Base-by-base conservation (phyloP, 306 rosid genomes). In the Malus fusca region DNA sequence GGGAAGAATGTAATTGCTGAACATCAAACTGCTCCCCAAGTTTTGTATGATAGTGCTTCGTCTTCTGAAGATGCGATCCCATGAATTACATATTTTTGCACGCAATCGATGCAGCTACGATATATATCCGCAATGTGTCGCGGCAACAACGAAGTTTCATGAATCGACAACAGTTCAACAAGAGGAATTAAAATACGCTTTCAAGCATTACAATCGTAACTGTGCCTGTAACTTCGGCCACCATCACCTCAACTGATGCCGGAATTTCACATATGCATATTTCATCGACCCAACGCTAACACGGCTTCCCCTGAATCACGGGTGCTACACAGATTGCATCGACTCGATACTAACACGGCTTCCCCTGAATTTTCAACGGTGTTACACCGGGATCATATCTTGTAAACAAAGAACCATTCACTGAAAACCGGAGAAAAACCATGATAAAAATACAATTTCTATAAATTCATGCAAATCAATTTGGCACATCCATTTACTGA, bases 401-500 rank as follows among this genome's bases (percentile, higher is more conserved):
- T 13, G 59, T 23, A 23, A 31, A 71, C 17, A 1, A 33, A 25
- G 68, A 40, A 58, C 4, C 40, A 7, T 63, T 23, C 14, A 11
- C 28, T 60, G 66, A 12, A 60, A 26, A 25, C 69, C 72, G 53
- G 22, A 71, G 72, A 11, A 18, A 61, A 63, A 21, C 43, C 4
- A 64, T 0, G 44, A 63, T 30, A 31, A 42, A 66, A 35, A 69
- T 21, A 48, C 25, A 55, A 75, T 68, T n/a, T 60, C 30, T 56
- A 81, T 76, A 87, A 85, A 83, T 80, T 84, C 75, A 86, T 77
- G 90, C 86, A 86, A 89, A 83, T 66, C 86, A 87, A 84, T 86
- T 84, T 79, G 78, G 81, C 88, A 86, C 73, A 80, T 81, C 64
- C 86, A 86, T 83, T 52, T 66, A 61, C 80, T 51, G 70, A 75